Evolutionary conservation across 163 green algal species (phyloP).

Genomic region (Scenedesmus sp.): DNA sequence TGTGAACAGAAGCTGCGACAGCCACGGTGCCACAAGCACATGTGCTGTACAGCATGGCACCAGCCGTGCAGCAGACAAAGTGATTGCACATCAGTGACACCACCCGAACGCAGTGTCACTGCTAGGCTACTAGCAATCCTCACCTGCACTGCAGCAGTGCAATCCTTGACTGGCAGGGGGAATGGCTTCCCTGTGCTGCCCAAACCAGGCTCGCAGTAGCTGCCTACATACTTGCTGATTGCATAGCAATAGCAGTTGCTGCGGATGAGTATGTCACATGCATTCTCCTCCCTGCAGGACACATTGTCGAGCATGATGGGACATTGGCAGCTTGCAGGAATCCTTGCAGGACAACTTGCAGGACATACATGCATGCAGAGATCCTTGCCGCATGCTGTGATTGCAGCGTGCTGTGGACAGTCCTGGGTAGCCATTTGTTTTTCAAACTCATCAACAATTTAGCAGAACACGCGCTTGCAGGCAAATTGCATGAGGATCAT

Average conservation of each 20-base stretch:
- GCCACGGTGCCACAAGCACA: background rate
- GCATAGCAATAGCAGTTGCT: slow-evolving; percentile 59
- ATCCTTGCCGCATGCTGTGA: background rate
- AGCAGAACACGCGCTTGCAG: background rate
- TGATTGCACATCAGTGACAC: no score
- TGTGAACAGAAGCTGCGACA: no score
- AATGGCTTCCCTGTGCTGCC: slow-evolving; percentile 44
- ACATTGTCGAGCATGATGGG: background rate
- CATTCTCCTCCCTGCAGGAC: slow-evolving; percentile 53
- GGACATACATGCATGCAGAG: background rate
- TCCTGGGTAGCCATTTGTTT: background rate
- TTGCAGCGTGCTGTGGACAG: background rate
- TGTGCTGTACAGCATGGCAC: background rate
- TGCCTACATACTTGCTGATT: slow-evolving; percentile 25
- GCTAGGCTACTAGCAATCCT: background rate
- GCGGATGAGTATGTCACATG: slow-evolving; percentile 51
- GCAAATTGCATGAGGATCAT: background rate
- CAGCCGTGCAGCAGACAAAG: background rate
- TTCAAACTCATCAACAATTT: no score
- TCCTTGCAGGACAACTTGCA: background rate
- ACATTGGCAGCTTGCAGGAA: background rate
- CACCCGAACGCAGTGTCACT: background rate
- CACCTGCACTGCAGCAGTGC: slow-evolving; percentile 4
- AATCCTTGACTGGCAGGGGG: slow-evolving; percentile 26
- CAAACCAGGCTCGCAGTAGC: slow-evolving; percentile 53